Evolutionary conservation across 1,284 basidiomycete species (phyloP), one percentile per base, ranked within the genome.

Genomic region (Sanghuangporus baumii): DNA sequence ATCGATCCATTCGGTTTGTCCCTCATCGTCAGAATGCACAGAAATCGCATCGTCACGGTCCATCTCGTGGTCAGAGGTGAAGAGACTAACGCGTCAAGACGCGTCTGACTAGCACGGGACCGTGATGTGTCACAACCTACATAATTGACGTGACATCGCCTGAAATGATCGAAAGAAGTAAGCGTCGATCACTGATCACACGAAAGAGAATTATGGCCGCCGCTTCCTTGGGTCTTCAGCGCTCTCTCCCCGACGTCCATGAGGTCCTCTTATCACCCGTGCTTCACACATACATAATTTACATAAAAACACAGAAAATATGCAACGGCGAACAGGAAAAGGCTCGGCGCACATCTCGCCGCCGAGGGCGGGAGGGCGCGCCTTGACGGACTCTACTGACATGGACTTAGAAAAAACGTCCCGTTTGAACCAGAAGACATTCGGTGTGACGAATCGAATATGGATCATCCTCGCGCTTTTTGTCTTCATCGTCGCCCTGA

Each of bases 401-500:
- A 74, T 76, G 55, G 76, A 79, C 66, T 69, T 74, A 62, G 79
- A 86, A 67, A 84, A 83, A 70, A 67, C 71, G 50, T 80, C 81
- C 2, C 78, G 81, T 61, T 76, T 85, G 67, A 77, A 74, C 70
- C 81, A 82, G 68, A 84, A 83, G 67, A 81, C 72, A 51, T 73
- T 88, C 64, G 85, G 84, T 64, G 78, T 88, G 67, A 83, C 83
- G 4, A 84, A 84, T 72, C 83, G 89, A 63, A 87, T 92, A 74
- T 91, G 88, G 86, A 74, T 83, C 69, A 78, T 92, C 68, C 68
- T 93, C 61, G 70, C 78, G 37, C 74, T 81, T 62, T 77, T 91
- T 66, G 69, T 88, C 55, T 78, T 80, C 68, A 74, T 94, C 66
- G 68, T 92, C 65, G 72, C 80, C 51, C 76, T 91, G 71, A 87